These are phyloP conservation scores for Coemansia sp. DNA, from an alignment of 192 early-diverging fungal species.

Conservation along the genomic window DNA sequence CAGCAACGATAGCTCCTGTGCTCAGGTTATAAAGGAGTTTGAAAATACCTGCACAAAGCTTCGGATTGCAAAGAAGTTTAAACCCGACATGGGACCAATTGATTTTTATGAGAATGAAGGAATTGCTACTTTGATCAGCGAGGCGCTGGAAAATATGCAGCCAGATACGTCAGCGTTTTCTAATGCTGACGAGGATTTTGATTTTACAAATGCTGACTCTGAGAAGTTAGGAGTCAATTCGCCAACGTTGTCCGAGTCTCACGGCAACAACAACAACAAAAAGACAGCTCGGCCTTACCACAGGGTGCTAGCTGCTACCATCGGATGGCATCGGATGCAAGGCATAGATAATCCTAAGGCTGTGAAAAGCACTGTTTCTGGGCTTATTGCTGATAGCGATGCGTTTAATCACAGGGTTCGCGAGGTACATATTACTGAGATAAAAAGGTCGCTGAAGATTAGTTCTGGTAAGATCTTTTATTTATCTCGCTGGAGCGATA, in stretches of 20 bases:
- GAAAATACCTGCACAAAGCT: conserved; percentile 25
- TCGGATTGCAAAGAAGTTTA: conserved; percentile 8
- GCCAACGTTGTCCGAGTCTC: background rate
- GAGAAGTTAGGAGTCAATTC: background rate
- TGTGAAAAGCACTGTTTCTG: background rate
- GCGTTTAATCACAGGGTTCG: background rate
- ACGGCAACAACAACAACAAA: background rate
- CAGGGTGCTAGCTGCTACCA: background rate
- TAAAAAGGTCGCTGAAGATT: background rate
- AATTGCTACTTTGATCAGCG: conserved; percentile 36
- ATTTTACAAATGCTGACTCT: conserved; percentile 8
- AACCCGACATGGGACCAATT: conserved; percentile 1
- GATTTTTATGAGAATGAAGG: conserved; percentile 40
- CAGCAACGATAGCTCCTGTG: background rate
- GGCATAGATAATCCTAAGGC: background rate
- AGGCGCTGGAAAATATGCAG: conserved; percentile 13
- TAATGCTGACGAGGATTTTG: conserved; percentile 27
- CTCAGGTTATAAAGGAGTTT: conserved; percentile 20
- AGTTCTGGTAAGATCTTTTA: background rate
- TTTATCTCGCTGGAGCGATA: background rate
- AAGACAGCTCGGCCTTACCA: background rate
- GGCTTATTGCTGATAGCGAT: background rate
- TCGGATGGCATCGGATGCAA: background rate
- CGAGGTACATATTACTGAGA: background rate
- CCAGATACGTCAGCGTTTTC: conserved; percentile 13